phyloP scores from a whole-genome alignment of 352 stramenopile species.

The Hyaloperonospora arabidopsidis region DNA sequence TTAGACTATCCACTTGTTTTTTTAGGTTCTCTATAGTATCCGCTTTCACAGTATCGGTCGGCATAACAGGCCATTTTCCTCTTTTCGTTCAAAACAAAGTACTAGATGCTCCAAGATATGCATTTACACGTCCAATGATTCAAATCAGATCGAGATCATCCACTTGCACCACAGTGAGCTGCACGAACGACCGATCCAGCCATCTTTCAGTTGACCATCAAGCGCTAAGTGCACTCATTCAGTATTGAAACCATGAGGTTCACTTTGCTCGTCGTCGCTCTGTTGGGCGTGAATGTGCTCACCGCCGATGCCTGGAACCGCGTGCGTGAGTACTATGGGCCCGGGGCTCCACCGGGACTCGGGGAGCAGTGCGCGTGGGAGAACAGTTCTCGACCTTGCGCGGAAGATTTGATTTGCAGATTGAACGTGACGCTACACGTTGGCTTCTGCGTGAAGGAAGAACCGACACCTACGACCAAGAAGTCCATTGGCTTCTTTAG shows the following conservation, averaged over 20 bases:
- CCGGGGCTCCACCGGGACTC: too few species aligned
- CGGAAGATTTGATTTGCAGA: too few species aligned
- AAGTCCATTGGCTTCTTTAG: background rate
- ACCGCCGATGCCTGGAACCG: slow-evolving; percentile 8
- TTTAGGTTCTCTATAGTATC: too few species aligned
- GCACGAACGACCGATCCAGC: slow-evolving; percentile 1
- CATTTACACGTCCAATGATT: background rate
- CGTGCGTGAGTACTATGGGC: slow-evolving; percentile 24
- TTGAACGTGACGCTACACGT: too few species aligned
- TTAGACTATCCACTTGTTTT: too few species aligned
- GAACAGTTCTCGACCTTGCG: too few species aligned
- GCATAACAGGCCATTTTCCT: background rate
- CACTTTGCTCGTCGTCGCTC: slow-evolving; percentile 9
- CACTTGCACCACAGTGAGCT: slow-evolving; percentile 3
- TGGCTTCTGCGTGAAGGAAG: too few species aligned
- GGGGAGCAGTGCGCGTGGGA: slow-evolving; percentile 31
- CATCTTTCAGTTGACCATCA: slow-evolving; percentile 14
- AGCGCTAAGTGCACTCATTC: slow-evolving; percentile 6
- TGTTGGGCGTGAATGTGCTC: slow-evolving; percentile 9
- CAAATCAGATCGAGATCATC: background rate
- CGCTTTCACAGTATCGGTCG: background rate
- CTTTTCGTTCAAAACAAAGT: too few species aligned
- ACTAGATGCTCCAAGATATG: background rate
- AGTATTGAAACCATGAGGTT: slow-evolving; percentile 9
- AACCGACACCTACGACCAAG: too few species aligned